Conservation (phyloP, 495 filamentous ascomycete genomes). For the Delitschia confertaspora region DNA sequence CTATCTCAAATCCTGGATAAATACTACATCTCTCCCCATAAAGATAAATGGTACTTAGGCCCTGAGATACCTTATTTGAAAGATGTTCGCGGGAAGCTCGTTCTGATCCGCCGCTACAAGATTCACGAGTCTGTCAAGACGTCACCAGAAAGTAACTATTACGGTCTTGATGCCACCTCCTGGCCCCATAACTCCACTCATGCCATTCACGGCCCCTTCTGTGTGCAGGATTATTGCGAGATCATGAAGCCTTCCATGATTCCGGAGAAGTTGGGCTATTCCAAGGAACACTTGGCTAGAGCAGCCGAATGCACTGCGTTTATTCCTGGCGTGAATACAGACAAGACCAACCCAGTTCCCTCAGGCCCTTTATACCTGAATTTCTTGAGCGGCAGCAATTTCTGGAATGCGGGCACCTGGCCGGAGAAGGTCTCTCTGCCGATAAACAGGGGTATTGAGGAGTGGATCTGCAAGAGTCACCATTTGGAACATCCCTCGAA, state of each 20-base stretch:
- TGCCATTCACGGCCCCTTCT: conserved; percentile 61
- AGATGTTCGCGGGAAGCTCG: conserved; percentile 70
- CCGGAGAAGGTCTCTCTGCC: conserved; percentile 87
- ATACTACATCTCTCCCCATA: conserved; percentile 54
- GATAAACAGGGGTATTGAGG: conserved; percentile 79
- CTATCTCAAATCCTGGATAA: conserved; percentile 60
- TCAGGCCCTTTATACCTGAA: conserved; percentile 71
- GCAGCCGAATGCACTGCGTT: conserved; percentile 45
- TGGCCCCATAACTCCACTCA: conserved; percentile 90
- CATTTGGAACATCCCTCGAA: conserved; percentile 30
- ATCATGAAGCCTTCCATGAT: conserved; percentile 68
- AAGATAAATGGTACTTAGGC: conserved; percentile 56
- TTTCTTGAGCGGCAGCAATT: conserved; percentile 83
- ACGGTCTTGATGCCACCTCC: conserved; percentile 68
- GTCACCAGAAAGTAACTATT: conserved; percentile 35
- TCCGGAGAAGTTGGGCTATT: conserved; percentile 66
- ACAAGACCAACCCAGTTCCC: conserved; percentile 31
- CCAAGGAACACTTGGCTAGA: conserved; percentile 64
- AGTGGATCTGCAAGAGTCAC: conserved; percentile 67
- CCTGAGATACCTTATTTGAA: conserved; percentile 68
- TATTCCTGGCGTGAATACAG: conserved; percentile 38
- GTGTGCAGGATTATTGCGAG: conserved; percentile 95
- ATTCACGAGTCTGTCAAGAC: conserved; percentile 51
- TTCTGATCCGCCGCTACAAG: conserved; percentile 74
- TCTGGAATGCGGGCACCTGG: conserved; percentile 87